A percentile compares a stretch with the other conserved stretches of the same genome.
Evolutionary conservation across 257 asterid genomes (phyloP).

Genomic region (Solanum paucissectum): DNA sequence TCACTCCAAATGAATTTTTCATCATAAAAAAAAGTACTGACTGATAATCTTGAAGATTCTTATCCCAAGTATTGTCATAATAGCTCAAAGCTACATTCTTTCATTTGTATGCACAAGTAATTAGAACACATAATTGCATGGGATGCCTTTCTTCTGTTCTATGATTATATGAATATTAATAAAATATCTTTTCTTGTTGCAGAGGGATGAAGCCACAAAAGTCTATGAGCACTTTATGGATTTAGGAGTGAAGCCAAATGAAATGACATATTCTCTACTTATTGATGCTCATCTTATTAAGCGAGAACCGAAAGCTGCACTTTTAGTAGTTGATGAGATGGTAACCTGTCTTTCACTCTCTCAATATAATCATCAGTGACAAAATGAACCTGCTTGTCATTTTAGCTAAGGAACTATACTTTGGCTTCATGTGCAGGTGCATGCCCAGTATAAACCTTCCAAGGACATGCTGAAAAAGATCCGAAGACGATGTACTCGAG

Average conservation of each 20-base stretch:
- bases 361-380: not conserved
- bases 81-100: not conserved
- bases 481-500: slow-evolving; percentile 75
- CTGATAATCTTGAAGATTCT: not conserved
- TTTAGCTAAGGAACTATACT: not conserved
- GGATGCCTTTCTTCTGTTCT: not conserved
- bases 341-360: slow-evolving; percentile 22
- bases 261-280: slow-evolving; percentile 60
- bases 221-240: slow-evolving; percentile 71
- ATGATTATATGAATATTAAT: not conserved
- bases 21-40: not conserved
- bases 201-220: slow-evolving; percentile 90
- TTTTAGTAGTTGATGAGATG: slow-evolving; percentile 63
- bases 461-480: slow-evolving; percentile 62
- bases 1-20: not conserved
- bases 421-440: slow-evolving; percentile 30
- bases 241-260: slow-evolving; percentile 62
- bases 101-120: not conserved
- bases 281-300: slow-evolving; percentile 64
- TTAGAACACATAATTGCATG: not conserved
- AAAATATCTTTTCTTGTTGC: slow-evolving; percentile 20
- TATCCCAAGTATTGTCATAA: not conserved
- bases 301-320: slow-evolving; percentile 70
- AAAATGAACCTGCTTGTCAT: not conserved
- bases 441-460: slow-evolving; percentile 55